Evolutionary conservation across 768 basidiomycete species (phyloP), one percentile per base, ranked within the genome.

Genomic region (Mycena kentingensis): DNA sequence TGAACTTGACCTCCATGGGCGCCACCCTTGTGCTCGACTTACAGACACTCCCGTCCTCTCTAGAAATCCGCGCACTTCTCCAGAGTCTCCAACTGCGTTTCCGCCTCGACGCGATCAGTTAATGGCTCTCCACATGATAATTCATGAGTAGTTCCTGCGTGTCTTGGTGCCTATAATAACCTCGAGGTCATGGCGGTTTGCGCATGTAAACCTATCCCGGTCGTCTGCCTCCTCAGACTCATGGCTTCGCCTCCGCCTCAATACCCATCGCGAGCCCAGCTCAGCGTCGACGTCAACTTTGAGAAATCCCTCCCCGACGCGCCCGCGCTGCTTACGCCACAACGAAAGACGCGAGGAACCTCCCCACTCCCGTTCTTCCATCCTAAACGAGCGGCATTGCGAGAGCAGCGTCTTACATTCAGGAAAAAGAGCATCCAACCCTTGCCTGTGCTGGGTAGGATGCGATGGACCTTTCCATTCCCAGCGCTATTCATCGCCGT

Each of bases 171-270:
- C n/a, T 42, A 42, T 42, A 42, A 42, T 19, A 24, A 25, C 7
- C 41, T n/a, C n/a, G n/a, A n/a, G 41, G 19, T 19, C 25, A 11
- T 5, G 25, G 24, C 6, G 24, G 12, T 7, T 21, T 25, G 22
- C 41, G 22, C 41, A 42, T 26, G 26, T 42, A 11, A 42, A 42
- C 41, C 43, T 36, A 31, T 46, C 48, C 51, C 35, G 57, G 57
- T 32, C 16, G 58, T 49, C 54, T 55, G 58, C 54, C 54, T 19
- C 53, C 52, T 60, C 58, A 55, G 58, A 51, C 54, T 46, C 49
- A 27, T 38, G 28, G 15, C 42, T 24, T 25, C 49, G 19, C 24
- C 44, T 24, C 16, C 32, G 19, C 26, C 16, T 8, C 39, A 15
- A 16, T 34, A 39, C 7, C 44, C 37, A 13, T 25, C 55, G 8